These are phyloP conservation scores for Beauveria brongniartii DNA, from an alignment of 2,329 filamentous ascomycete species.

Conservation along the genomic window DNA sequence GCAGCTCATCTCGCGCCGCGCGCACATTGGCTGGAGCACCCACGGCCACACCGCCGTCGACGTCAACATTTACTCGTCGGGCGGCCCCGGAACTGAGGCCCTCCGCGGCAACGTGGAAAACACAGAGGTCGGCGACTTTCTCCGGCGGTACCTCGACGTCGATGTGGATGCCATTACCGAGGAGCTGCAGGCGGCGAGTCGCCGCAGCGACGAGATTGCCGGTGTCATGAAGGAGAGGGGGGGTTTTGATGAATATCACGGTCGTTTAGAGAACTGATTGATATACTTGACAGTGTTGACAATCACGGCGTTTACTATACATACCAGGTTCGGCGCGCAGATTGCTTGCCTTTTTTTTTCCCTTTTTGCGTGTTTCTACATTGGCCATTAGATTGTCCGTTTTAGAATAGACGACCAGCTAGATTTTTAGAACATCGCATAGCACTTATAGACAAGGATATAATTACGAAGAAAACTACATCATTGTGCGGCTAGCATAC, in stretches of 20 bases:
- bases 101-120: slow-evolving; percentile 89
- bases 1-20: slow-evolving; percentile 78
- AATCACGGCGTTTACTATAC: too few relatives aligned
- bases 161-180: slow-evolving; percentile 71
- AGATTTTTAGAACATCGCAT: neutral
- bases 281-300: too few relatives aligned
- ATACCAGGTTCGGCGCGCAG: neutral
- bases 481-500: neutral
- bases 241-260: slow-evolving; percentile 5
- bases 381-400: neutral
- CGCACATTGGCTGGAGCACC: slow-evolving; percentile 88
- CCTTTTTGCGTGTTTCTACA: neutral
- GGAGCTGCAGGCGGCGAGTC: slow-evolving; percentile 55
- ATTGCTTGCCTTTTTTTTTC: neutral
- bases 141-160: slow-evolving; percentile 70
- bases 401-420: neutral
- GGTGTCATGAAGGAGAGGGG: neutral
- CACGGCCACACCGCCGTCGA: slow-evolving; percentile 92
- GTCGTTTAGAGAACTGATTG: neutral
- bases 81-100: slow-evolving; percentile 52
- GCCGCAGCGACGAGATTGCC: slow-evolving; percentile 4
- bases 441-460: neutral
- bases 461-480: neutral
- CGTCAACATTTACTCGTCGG: slow-evolving; percentile 89
- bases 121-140: slow-evolving; percentile 78